Evolutionary conservation across 176 grass and related monocot species (phyloP), one percentile per base, ranked within the genome.

Genomic region (Themeda triandra): DNA sequence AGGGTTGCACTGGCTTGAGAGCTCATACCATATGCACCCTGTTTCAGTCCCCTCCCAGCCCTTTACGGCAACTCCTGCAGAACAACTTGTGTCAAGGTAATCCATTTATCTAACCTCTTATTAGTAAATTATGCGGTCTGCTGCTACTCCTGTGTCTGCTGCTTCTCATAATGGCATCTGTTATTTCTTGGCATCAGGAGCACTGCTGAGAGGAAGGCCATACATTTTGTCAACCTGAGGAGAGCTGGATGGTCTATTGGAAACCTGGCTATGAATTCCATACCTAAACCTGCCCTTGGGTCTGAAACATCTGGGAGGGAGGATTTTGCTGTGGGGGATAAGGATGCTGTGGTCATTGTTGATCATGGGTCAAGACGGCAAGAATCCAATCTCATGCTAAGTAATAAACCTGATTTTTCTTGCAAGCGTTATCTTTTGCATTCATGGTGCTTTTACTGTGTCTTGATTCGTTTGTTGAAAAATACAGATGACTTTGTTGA

Each of bases 301-400:
- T 23, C 10, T 29, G 65, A 66, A 81, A 66, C 33, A 7, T 46
- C 70, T 4, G 78, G 37, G 79, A 77, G 75, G 46, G 75, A 80
- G 5, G 68, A 85, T 81, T 76, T 69, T 46, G 45, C 18, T 25
- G 63, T 88, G 42, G 83, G 86, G 27, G 85, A 92, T 32, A 92
- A 92, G 68, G 93, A 92, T 90, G 91, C 80, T 30, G 87, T 98
- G 74, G 78, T 94, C 77, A 95, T 98, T 78, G 93, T 98, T 0
- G 93, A 98, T 37, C 96, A 98, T 27, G 96, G 96, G n/a, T 98
- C 96, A 58, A 89, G 96, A 36, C 91, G 91, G 40, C 85, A 95
- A 83, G 91, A 98, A 71, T 98, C 91, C 24, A 98, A 98, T 86
- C 76, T 92, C 77, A 87, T 98, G 96, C 89, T 98, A 76, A 87